phyloP scores from a whole-genome alignment of 305 asterid genomes.

The Andrographis paniculata region DNA sequence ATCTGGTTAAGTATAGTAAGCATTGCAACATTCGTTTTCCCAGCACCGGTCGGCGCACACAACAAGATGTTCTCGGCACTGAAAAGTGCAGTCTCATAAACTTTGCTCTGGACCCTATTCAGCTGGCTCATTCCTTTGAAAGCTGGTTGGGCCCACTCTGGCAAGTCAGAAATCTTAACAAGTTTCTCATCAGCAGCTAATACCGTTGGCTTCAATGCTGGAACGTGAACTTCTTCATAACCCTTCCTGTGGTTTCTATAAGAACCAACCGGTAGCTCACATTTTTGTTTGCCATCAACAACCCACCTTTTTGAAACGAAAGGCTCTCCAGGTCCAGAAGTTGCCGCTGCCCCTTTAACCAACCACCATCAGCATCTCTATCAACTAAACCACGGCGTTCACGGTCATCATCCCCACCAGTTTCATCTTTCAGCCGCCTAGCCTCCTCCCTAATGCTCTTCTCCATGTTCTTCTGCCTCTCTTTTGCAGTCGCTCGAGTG shows the following conservation, averaged over 20 bases:
- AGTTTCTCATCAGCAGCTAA: constrained; percentile 51
- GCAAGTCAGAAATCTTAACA: constrained; percentile 64
- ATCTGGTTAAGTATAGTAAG: constrained; percentile 89
- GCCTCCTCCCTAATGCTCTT: constrained; percentile 93
- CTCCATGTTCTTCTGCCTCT: constrained; percentile 82
- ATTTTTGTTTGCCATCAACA: constrained; percentile 69
- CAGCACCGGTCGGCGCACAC: constrained; percentile 99
- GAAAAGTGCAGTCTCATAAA: constrained; percentile 74
- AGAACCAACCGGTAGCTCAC: constrained; percentile 75
- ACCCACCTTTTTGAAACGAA: constrained; percentile 71
- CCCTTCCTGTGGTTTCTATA: constrained; percentile 63
- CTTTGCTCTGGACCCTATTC: constrained; percentile 91
- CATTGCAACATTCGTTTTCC: constrained; percentile 97
- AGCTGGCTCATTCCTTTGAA: constrained; percentile 75
- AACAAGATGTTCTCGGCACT: constrained; percentile 64
- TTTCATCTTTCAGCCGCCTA: constrained; percentile 64
- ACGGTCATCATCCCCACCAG: constrained; percentile 54
- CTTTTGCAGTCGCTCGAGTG: constrained; percentile 86
- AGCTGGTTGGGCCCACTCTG: constrained; percentile 95
- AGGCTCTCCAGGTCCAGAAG: constrained; percentile 79
- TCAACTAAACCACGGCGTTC: constrained; percentile 41
- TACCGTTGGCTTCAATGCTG: constrained; percentile 74
- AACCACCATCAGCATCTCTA: constrained; percentile 75
- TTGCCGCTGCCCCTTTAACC: constrained; percentile 75
- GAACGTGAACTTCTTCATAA: constrained; percentile 90